Conservation (phyloP, 768 basidiomycete species). For the Rhodotorula paludigena region DNA sequence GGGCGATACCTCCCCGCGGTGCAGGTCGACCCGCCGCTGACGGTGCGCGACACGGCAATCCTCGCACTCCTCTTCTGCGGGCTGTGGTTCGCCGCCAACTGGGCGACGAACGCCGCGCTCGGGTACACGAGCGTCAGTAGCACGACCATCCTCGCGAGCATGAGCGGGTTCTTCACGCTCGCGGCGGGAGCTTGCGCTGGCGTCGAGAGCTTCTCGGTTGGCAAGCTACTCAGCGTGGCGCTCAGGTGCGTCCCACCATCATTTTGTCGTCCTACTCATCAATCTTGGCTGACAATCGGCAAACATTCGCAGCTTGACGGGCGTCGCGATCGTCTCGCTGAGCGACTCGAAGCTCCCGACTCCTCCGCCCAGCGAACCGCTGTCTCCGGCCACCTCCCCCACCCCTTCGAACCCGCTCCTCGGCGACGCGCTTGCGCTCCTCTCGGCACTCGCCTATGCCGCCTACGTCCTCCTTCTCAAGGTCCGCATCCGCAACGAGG, state of each 20-base stretch:
- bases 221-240: conserved; percentile 71
- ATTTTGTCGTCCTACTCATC: neutral
- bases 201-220: conserved; percentile 68
- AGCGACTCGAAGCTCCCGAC: conserved; percentile 52
- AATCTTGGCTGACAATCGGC: neutral
- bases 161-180: conserved; percentile 91
- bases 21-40: conserved; percentile 52
- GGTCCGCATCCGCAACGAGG: conserved; percentile 59
- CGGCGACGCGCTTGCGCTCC: conserved; percentile 76
- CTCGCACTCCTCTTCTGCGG: conserved; percentile 77
- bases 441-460: conserved; percentile 84
- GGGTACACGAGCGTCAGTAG: conserved; percentile 90
- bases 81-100: conserved; percentile 88
- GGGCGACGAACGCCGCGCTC: conserved; percentile 76
- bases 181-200: conserved; percentile 72
- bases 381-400: conserved; percentile 13
- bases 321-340: conserved; percentile 80
- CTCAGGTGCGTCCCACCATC: conserved; percentile 58
- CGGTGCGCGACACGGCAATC: conserved; percentile 64
- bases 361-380: conserved; percentile 7
- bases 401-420: conserved; percentile 51
- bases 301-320: conserved; percentile 58
- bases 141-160: conserved; percentile 79
- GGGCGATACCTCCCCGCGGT: conserved; percentile 16
- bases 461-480: conserved; percentile 85